A percentile compares a stretch with the other conserved stretches of the same genome.
phyloP scores from a whole-genome alignment of 108 stramenopile species.

The Cylindrotheca fusiformis region DNA sequence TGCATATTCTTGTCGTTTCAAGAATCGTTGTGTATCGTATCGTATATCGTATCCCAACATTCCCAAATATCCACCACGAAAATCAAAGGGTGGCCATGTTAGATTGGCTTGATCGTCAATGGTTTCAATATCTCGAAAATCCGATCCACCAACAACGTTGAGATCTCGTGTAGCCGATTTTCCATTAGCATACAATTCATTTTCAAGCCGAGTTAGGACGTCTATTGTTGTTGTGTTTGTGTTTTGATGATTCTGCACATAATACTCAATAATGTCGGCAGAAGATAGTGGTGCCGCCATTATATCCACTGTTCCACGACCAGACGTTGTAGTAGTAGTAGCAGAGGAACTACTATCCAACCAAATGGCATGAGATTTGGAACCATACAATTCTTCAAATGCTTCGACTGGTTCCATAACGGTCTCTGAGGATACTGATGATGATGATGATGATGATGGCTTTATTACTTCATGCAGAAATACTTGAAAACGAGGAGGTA shows the following conservation, averaged over 20 bases:
- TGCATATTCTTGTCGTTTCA: conserved; percentile 37
- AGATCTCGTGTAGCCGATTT: too few relatives aligned
- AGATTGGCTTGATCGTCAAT: not conserved
- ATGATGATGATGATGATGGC: too few relatives aligned
- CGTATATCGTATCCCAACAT: conserved; percentile 82
- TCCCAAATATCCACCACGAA: conserved; percentile 81
- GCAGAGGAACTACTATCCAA: conserved; percentile 53
- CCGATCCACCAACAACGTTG: too few relatives aligned
- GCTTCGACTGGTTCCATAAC: conserved; percentile 17
- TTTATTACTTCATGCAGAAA: too few relatives aligned
- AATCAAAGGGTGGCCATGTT: conserved; percentile 58
- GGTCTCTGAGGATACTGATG: not conserved
- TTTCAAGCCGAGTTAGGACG: conserved; percentile 27
- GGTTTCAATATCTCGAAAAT: not conserved
- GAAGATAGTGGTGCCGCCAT: conserved; percentile 22
- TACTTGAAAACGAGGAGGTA: too few relatives aligned
- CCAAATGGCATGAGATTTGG: conserved; percentile 54
- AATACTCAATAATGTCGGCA: conserved; percentile 19
- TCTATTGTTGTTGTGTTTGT: not conserved
- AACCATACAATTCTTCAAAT: conserved; percentile 22
- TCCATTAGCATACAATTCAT: conserved; percentile 7
- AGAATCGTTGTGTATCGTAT: conserved; percentile 54
- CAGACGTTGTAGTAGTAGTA: not conserved
- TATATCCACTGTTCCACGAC: conserved; percentile 27
- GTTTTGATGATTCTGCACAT: conserved; percentile 13